These are phyloP conservation scores for Orobanche coerulescens DNA, from an alignment of 257 asterid genomes.

Conservation along the genomic window DNA sequence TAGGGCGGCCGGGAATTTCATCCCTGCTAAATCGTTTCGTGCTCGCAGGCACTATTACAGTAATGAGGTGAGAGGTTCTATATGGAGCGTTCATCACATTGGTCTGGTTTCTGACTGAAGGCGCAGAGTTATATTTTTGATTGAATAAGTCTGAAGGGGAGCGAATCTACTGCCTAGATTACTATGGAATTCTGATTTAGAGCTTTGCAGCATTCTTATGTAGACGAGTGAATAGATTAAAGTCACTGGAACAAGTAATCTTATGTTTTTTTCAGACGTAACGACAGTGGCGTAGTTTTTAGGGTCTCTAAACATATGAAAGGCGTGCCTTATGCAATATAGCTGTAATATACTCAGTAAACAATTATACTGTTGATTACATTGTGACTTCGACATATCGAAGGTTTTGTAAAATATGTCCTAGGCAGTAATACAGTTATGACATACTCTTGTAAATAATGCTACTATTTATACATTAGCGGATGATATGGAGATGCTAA, in stretches of 20 bases:
- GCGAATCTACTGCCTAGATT: background rate
- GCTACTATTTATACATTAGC: no score
- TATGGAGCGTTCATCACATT: background rate
- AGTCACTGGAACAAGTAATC: background rate
- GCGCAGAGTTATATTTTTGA: background rate
- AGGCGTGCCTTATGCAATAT: background rate
- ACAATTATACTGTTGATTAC: background rate
- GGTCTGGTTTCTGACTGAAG: background rate
- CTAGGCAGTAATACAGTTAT: no score
- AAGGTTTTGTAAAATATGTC: background rate
- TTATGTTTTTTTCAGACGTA: background rate
- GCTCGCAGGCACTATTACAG: conserved; percentile 71
- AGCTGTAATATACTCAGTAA: background rate
- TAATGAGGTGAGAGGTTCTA: conserved; percentile 56
- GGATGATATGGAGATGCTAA: no score
- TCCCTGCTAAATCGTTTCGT: conserved; percentile 89
- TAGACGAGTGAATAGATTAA: background rate
- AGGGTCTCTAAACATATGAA: background rate
- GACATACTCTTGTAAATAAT: no score
- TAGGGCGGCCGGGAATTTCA: conserved; percentile 84
- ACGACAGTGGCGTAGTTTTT: background rate
- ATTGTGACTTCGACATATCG: background rate
- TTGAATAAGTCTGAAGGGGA: conserved; percentile 11
- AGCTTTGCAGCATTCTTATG: background rate
- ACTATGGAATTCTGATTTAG: background rate